Conservation (phyloP, 148 eudicot species). For the Camellia sinensis region DNA sequence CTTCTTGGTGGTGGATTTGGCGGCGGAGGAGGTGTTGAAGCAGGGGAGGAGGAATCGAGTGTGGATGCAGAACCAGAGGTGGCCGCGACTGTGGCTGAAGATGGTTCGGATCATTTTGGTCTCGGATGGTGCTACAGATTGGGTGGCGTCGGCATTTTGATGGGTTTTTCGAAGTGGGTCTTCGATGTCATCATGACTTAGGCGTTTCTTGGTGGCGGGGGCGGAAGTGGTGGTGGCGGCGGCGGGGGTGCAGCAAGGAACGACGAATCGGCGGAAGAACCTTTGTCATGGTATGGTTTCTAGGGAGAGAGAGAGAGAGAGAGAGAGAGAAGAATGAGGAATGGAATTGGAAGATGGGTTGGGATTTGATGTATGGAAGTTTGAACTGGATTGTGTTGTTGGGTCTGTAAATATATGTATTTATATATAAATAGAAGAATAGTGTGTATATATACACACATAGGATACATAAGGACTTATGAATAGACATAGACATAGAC, state of each 20-base stretch:
- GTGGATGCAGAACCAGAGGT: too few relatives aligned
- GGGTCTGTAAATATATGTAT: neutral
- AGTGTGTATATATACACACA: too few relatives aligned
- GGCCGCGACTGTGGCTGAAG: too few relatives aligned
- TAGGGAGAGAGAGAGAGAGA: neutral
- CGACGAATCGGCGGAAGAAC: constrained; percentile 60
- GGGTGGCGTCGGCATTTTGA: too few relatives aligned
- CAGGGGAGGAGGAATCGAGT: constrained; percentile 59
- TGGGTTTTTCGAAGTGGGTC: constrained; percentile 2
- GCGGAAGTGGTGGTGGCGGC: constrained; percentile 30
- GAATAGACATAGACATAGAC: too few relatives aligned
- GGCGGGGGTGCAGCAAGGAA: constrained; percentile 54
- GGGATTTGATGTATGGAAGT: constrained; percentile 3
- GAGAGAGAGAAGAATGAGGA: too few relatives aligned
- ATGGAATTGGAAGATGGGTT: neutral
- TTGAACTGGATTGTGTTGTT: neutral
- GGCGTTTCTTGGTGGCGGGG: constrained; percentile 50
- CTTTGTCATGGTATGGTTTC: constrained; percentile 58
- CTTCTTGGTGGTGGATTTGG: constrained; percentile 42
- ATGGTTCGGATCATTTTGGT: too few relatives aligned
- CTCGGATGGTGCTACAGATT: too few relatives aligned
- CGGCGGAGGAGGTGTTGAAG: constrained; percentile 38
- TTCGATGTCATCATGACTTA: constrained; percentile 55
- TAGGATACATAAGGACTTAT: too few relatives aligned
- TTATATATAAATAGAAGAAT: neutral